Percentiles rank a stretch among this genome's conserved stretches.
phyloP scores from a whole-genome alignment of 345 rosid genomes.

The Toxicodendron radicans region DNA sequence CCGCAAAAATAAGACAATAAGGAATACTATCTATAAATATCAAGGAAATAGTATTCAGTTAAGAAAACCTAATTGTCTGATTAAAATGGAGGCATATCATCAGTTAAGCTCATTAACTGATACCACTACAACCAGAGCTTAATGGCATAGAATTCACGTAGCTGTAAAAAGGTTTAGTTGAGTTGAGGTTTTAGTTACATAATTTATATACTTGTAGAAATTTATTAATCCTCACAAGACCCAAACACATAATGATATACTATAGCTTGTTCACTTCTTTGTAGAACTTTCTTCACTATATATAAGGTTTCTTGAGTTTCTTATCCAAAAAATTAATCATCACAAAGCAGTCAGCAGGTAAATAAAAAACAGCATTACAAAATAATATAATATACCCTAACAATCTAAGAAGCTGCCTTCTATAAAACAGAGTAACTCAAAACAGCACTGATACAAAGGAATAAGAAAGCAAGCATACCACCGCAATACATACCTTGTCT shows the following conservation, averaged over 20 bases:
- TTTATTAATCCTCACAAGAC: background rate
- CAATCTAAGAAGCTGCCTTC: conserved; percentile 12
- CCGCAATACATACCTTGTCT: conserved; percentile 62
- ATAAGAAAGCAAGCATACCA: conserved; percentile 19
- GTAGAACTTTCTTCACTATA: no score
- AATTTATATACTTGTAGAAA: background rate
- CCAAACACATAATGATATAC: no score
- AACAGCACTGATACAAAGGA: conserved; percentile 7
- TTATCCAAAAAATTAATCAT: background rate
- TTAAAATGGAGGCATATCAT: background rate
- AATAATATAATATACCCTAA: conserved; percentile 2
- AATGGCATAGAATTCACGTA: background rate
- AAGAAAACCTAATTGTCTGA: background rate
- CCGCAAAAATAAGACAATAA: background rate
- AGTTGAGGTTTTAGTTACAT: background rate
- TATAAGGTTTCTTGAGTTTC: no score
- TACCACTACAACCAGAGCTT: background rate
- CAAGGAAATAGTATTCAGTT: background rate
- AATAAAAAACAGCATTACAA: background rate
- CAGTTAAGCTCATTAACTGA: background rate
- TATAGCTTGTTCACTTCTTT: no score
- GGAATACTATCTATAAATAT: background rate
- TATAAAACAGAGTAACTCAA: background rate
- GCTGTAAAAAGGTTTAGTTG: background rate
- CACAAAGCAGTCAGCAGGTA: background rate